These are phyloP conservation scores for Casuarina equisetifolia DNA, from an alignment of 306 rosid species.

Conservation along the genomic window DNA sequence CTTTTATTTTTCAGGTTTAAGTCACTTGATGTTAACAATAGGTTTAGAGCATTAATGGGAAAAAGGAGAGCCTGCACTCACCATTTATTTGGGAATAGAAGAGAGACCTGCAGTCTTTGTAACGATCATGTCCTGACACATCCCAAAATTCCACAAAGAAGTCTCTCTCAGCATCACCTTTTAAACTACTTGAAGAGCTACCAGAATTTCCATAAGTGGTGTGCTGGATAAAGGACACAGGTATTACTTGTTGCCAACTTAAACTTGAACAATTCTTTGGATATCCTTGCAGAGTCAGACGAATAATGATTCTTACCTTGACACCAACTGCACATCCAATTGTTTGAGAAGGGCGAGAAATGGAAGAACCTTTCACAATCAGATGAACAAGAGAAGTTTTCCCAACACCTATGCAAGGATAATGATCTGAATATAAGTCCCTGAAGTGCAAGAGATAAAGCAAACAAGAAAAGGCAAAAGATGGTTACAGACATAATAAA, in stretches of 20 bases:
- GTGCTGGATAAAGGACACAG: conserved; percentile 49
- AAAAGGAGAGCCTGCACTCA: conserved; percentile 33
- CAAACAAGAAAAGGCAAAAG: not conserved
- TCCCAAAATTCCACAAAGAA: conserved; percentile 98
- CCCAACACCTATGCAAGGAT: conserved; percentile 72
- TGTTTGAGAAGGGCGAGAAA: conserved; percentile 73
- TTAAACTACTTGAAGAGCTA: conserved; percentile 86
- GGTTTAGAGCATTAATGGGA: conserved; percentile 11
- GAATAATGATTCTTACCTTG: conserved; percentile 48
- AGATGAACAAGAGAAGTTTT: conserved; percentile 88
- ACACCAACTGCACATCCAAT: conserved; percentile 91
- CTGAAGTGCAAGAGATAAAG: not conserved
- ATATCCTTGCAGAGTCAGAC: conserved; percentile 7
- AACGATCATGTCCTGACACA: conserved; percentile 95
- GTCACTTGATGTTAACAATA: conserved; percentile 13
- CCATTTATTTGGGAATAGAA: conserved; percentile 95
- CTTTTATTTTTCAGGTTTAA: not conserved
- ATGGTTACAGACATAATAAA: not conserved
- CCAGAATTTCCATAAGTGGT: conserved; percentile 72
- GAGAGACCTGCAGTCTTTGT: conserved; percentile 90
- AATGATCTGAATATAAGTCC: conserved; percentile 15
- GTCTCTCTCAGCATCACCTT: conserved; percentile 85
- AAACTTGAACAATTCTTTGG: conserved; percentile 21
- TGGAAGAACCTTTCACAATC: conserved; percentile 79
- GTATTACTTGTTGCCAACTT: conserved; percentile 20